A percentile compares a stretch with the other conserved stretches of the same genome.
phyloP scores from a whole-genome alignment of 208 protist genomes.

The Leishmania lainsoni region DNA sequence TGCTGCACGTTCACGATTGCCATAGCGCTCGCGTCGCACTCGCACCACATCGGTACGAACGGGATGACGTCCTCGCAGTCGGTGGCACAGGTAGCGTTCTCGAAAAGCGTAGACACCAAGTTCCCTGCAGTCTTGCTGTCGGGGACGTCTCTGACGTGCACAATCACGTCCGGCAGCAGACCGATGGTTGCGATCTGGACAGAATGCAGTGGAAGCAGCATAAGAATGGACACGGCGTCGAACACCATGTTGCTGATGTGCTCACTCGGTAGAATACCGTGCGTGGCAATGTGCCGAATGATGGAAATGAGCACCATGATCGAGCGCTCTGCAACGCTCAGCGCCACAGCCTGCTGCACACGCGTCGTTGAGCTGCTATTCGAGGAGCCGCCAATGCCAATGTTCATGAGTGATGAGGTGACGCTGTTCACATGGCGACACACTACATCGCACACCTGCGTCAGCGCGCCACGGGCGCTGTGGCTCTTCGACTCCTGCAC shows the following conservation, averaged over 20 bases:
- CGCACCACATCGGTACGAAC: slow-evolving; percentile 76
- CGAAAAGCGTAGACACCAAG: slow-evolving; percentile 80
- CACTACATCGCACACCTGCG: slow-evolving; percentile 72
- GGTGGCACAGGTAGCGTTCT: slow-evolving; percentile 56
- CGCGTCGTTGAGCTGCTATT: slow-evolving; percentile 38
- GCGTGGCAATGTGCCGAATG: slow-evolving; percentile 68
- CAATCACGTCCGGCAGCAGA: slow-evolving; percentile 81
- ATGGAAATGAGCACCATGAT: slow-evolving; percentile 81
- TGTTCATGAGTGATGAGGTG: slow-evolving; percentile 70
- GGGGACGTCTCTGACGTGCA: slow-evolving; percentile 57
- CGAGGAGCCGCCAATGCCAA: slow-evolving; percentile 37
- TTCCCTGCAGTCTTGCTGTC: slow-evolving; percentile 46
- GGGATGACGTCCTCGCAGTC: slow-evolving; percentile 50
- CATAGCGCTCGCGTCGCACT: slow-evolving; percentile 82
- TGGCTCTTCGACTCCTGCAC: slow-evolving; percentile 49
- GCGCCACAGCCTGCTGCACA: slow-evolving; percentile 58
- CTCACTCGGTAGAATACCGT: slow-evolving; percentile 29
- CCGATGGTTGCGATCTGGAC: slow-evolving; percentile 83
- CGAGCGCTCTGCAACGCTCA: slow-evolving; percentile 72
- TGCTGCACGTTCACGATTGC: slow-evolving; percentile 72
- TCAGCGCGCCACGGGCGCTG: slow-evolving; percentile 43
- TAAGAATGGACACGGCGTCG: slow-evolving; percentile 76
- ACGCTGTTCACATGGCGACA: slow-evolving; percentile 76
- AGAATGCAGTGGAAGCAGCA: slow-evolving; percentile 83
- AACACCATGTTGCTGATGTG: slow-evolving; percentile 73